These are phyloP conservation scores for Cadophora gregata DNA, from an alignment of 2,329 filamentous ascomycete species.

Conservation along the genomic window DNA sequence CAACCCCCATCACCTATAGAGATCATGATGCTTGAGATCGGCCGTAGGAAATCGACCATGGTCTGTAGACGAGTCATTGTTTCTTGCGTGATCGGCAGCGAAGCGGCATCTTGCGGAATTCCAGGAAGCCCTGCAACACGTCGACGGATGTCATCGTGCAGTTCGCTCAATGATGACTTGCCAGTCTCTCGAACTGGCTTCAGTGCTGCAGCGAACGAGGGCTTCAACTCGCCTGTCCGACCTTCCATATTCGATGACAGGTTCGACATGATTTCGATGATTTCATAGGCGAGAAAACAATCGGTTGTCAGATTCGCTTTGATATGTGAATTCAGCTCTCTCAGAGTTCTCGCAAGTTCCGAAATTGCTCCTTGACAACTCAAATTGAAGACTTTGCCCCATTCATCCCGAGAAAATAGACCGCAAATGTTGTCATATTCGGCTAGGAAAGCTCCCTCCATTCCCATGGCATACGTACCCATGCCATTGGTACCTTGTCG, in stretches of 20 bases:
- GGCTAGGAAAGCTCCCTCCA: slow-evolving; percentile 85
- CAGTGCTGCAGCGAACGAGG: slow-evolving; percentile 80
- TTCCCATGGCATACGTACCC: slow-evolving; percentile 82
- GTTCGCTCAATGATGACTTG: slow-evolving; percentile 80
- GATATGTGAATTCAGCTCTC: slow-evolving; percentile 89
- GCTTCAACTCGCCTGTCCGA: slow-evolving; percentile 85
- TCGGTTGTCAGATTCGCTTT: slow-evolving; percentile 86
- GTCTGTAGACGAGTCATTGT: slow-evolving; percentile 86
- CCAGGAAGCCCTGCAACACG: slow-evolving; percentile 68
- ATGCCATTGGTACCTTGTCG: slow-evolving; percentile 90
- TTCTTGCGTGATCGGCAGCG: slow-evolving; percentile 79
- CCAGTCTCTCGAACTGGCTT: slow-evolving; percentile 92
- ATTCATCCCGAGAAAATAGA: slow-evolving; percentile 86
- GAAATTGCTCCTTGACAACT: slow-evolving; percentile 80
- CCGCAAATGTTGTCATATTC: slow-evolving; percentile 92
- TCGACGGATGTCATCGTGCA: slow-evolving; percentile 82
- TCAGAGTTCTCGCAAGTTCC: slow-evolving; percentile 83
- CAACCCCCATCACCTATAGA: slow-evolving; percentile 94
- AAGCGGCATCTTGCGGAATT: slow-evolving; percentile 78
- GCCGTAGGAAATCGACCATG: slow-evolving; percentile 85
- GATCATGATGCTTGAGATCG: slow-evolving; percentile 87
- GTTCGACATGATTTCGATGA: slow-evolving; percentile 85
- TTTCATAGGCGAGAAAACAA: slow-evolving; percentile 94
- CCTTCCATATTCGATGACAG: slow-evolving; percentile 81
- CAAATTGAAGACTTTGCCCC: slow-evolving; percentile 77